Evolutionary conservation across 176 grass and related monocot species (phyloP), one percentile per base, ranked within the genome.

Genomic region (Musa schizocarpa): DNA sequence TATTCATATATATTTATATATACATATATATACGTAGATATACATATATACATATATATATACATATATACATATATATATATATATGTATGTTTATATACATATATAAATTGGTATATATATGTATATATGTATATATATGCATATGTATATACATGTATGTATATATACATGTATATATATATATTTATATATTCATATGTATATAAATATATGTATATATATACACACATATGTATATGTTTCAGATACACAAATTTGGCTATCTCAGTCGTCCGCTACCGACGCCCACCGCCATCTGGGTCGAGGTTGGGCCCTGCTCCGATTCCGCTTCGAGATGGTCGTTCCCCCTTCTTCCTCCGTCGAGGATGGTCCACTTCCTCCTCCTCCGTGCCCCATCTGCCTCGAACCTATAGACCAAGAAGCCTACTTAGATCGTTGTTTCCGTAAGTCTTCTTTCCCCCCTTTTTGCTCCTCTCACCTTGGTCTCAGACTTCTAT

Each of bases 401-500:
- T 92, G 83, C 66, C 79, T 92, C 52, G 83, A 92, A 20, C 29
- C 63, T 57, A 81, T 92, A 51, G 59, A 71, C 11, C 83, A 88
- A 62, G 83, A 92, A 79, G 86, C 89, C 16, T 88, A 92, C 77
- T 79, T 92, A 9, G 86, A 92, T 74, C 71, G 83, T 9, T 88
- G 89, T 68, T 77, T 88, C 55, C 89, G 89, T 92, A 53, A 88
- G 83, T 74, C 12, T 22, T 70, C 66, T 50, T n/a, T 50, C 43
- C 13, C 14, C 52, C 12, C 17, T 71, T 48, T 74, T 19, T 58
- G 7, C 17, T 58, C 55, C 55, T 19, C 17, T 58, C 55, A 58
- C 11, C 55, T 58, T 17, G 17, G 17, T 58, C 52, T 25, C 9
- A 1, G 11, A 52, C 9, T 50, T 48, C 16, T 8, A 20, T 50